These are phyloP conservation scores for Cryptosporidium ryanae DNA, from an alignment of 169 alveolate species.

Conservation along the genomic window DNA sequence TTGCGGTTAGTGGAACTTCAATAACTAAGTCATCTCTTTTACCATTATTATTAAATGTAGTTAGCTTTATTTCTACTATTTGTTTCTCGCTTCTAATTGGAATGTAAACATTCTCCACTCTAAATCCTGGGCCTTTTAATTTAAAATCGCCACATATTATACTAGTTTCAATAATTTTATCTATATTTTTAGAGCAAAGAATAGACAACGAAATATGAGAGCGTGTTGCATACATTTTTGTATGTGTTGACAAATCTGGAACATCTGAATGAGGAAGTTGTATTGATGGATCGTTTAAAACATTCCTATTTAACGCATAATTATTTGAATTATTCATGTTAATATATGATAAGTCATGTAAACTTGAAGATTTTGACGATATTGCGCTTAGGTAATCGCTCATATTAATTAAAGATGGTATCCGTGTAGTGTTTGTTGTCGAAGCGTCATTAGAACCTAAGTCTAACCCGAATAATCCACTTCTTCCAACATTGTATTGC, in stretches of 20 bases:
- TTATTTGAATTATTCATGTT: neutral
- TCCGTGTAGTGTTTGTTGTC: conserved; percentile 45
- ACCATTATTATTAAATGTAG: conserved; percentile 45
- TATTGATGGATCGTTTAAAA: conserved; percentile 16
- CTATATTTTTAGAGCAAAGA: conserved; percentile 42
- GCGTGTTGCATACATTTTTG: conserved; percentile 73
- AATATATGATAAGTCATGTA: conserved; percentile 32
- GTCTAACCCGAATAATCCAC: neutral
- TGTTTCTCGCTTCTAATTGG: conserved; percentile 67
- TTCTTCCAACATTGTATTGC: neutral
- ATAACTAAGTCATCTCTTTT: conserved; percentile 44
- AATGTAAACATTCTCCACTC: conserved; percentile 60
- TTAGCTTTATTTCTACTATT: conserved; percentile 45
- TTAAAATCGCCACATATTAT: conserved; percentile 64
- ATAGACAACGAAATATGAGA: conserved; percentile 48
- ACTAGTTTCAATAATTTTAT: conserved; percentile 54
- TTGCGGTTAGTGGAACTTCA: conserved; percentile 62
- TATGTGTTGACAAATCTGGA: conserved; percentile 69
- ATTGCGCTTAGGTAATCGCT: conserved; percentile 21
- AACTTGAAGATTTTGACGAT: conserved; percentile 53
- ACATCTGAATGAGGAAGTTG: conserved; percentile 71
- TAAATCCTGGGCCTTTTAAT: conserved; percentile 71
- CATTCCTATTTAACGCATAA: neutral
- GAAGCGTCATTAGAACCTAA: conserved; percentile 38
- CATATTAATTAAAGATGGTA: conserved; percentile 40